Percentiles rank a stretch among this genome's conserved stretches.
These are phyloP conservation scores for Jaminaea rosea DNA, from an alignment of 1,284 basidiomycete genomes.

Conservation along the genomic window DNA sequence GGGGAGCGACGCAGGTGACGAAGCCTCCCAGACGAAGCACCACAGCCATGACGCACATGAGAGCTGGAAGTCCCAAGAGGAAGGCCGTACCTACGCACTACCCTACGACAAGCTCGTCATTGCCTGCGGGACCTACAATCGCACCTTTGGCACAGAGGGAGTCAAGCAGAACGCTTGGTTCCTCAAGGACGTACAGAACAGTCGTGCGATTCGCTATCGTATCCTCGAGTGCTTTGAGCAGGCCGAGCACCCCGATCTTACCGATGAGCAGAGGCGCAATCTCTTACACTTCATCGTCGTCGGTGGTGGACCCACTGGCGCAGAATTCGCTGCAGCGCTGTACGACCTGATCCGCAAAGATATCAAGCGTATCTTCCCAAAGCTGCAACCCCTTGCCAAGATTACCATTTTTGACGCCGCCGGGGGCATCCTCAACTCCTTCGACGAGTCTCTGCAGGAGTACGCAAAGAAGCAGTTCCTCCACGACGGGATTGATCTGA, in stretches of 20 bases:
- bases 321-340: conserved; percentile 58
- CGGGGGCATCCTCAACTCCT: conserved; percentile 28
- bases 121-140: conserved; percentile 70
- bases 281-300: conserved; percentile 25
- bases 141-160: conserved; percentile 56
- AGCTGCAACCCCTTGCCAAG: conserved; percentile 11
- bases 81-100: conserved; percentile 11
- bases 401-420: conserved; percentile 34
- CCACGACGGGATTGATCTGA: conserved; percentile 8
- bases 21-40: not conserved
- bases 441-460: conserved; percentile 30
- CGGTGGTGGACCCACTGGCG: conserved; percentile 27
- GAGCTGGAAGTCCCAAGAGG: conserved; percentile 7
- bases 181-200: conserved; percentile 72
- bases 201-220: conserved; percentile 65
- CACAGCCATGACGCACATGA: conserved; percentile 3
- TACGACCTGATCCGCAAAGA: conserved; percentile 74
- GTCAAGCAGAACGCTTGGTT: conserved; percentile 43
- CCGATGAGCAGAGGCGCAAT: conserved; percentile 10
- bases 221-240: conserved; percentile 73
- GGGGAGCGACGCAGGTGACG: conserved; percentile 3
- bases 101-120: conserved; percentile 66
- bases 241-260: conserved; percentile 59
- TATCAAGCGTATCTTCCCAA: conserved; percentile 52
- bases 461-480: conserved; percentile 40